A percentile compares a stretch with the other conserved stretches of the same genome.
Conservation (phyloP, 179 eudicot genomes). For the Spinacia oleracea region DNA sequence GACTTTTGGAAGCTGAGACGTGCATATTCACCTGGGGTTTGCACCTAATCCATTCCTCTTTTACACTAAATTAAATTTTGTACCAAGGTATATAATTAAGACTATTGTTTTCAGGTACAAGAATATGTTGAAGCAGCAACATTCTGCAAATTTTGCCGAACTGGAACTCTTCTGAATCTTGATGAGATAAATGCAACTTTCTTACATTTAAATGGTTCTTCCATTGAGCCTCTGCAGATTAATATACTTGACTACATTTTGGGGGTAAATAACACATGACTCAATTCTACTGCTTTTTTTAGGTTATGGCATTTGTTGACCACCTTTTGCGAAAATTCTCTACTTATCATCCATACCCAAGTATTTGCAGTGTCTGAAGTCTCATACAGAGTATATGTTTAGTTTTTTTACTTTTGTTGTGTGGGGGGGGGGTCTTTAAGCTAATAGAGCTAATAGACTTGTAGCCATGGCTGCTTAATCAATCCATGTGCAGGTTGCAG, state of each 20-base stretch:
- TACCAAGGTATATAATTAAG: background rate
- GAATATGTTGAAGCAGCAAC: constrained; percentile 98
- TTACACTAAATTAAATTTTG: background rate
- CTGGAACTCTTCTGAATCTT: constrained; percentile 72
- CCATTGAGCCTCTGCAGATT: constrained; percentile 77
- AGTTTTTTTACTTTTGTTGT: background rate
- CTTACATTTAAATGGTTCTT: constrained; percentile 59
- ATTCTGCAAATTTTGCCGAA: constrained; percentile 76
- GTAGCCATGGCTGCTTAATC: constrained; percentile 4
- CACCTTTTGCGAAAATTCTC: background rate
- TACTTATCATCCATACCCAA: background rate
- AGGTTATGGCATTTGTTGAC: background rate
- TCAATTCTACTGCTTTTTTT: background rate
- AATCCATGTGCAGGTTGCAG: constrained; percentile 62
- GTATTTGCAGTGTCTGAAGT: background rate
- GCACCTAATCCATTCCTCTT: constrained; percentile 25
- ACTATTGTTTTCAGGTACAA: constrained; percentile 58
- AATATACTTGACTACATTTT: constrained; percentile 84
- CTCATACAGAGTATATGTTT: background rate
- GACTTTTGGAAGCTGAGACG: constrained; percentile 95
- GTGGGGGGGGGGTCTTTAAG: background rate
- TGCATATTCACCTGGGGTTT: constrained; percentile 87
- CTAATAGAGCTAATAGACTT: background rate
- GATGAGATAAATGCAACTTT: constrained; percentile 78
- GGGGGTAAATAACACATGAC: constrained; percentile 59